A percentile compares a stretch with the other conserved stretches of the same genome.
Evolutionary conservation across 352 stramenopile species (phyloP).

Genomic region (Pythium pectinolyticum): DNA sequence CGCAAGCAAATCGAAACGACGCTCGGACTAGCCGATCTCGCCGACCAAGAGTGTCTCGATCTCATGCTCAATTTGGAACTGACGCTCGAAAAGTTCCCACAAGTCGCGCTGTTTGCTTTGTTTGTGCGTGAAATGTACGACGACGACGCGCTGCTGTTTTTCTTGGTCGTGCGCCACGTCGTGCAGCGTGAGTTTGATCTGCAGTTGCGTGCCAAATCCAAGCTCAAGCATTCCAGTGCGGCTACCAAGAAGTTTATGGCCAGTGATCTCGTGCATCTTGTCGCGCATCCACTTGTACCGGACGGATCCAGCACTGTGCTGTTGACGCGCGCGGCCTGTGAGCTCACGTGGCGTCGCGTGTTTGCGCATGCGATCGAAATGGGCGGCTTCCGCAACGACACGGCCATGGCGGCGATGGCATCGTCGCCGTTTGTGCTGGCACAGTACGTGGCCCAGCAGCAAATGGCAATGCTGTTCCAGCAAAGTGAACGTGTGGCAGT

Average conservation of each 20-base stretch:
- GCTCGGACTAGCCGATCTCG: slow-evolving; percentile 51
- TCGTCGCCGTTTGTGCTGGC: slow-evolving; percentile 33
- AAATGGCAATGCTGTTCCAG: slow-evolving; percentile 30
- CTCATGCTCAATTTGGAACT: slow-evolving; percentile 69
- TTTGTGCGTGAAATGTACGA: slow-evolving; percentile 76
- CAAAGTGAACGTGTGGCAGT: slow-evolving; percentile 19
- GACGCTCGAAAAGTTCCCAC: slow-evolving; percentile 41
- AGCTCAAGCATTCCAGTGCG: slow-evolving; percentile 48
- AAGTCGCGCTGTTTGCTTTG: slow-evolving; percentile 51
- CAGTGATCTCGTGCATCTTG: slow-evolving; percentile 18
- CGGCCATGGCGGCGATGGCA: too few species aligned
- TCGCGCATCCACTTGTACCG: slow-evolving; percentile 45
- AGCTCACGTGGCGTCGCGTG: slow-evolving; percentile 42
- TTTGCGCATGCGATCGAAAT: slow-evolving; percentile 33
- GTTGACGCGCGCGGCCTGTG: slow-evolving; percentile 41
- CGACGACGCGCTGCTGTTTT: slow-evolving; percentile 67
- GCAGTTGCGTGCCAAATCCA: slow-evolving; percentile 56
- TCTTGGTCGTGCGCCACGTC: slow-evolving; percentile 43
- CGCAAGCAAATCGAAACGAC: slow-evolving; percentile 50
- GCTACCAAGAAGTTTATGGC: slow-evolving; percentile 45
- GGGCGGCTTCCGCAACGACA: not conserved
- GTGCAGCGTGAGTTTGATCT: slow-evolving; percentile 60
- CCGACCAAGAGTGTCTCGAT: slow-evolving; percentile 73
- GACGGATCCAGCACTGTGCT: slow-evolving; percentile 61
- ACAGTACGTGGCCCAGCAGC: slow-evolving; percentile 42